Evolutionary conservation across 1,284 basidiomycete species (phyloP).

Genomic region (Melanopsichium pennsylvanicum): DNA sequence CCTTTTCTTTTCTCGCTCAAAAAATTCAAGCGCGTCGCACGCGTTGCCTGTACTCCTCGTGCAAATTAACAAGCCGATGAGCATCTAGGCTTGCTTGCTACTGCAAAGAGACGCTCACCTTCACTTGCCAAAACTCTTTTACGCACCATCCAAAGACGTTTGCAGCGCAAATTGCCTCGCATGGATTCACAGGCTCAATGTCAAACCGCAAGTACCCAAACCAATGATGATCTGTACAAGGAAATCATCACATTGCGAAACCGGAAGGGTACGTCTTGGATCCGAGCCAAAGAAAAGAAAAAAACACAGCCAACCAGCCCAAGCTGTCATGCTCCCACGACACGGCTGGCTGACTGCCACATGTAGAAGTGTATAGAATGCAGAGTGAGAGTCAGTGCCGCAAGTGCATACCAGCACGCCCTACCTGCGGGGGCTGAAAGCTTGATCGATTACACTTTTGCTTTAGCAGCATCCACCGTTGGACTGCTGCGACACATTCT

Average conservation of each 20-base stretch:
- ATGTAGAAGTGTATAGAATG: neutral
- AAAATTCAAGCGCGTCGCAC: neutral
- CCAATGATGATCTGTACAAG: conserved; percentile 17
- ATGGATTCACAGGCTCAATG: neutral
- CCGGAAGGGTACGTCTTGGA: conserved; percentile 4
- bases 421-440: too few species aligned
- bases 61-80: too few species aligned
- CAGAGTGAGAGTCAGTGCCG: neutral
- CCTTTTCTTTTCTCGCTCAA: neutral
- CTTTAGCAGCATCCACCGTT: conserved; percentile 62
- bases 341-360: too few species aligned
- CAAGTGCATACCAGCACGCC: conserved; percentile 3
- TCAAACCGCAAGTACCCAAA: neutral
- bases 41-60: neutral
- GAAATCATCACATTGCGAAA: conserved; percentile 19
- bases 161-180: too few species aligned
- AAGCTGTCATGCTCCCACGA: neutral
- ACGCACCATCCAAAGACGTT: too few species aligned
- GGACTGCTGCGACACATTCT: conserved; percentile 57
- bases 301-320: neutral
- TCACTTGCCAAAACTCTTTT: too few species aligned
- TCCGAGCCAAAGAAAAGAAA: neutral
- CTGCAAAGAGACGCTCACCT: too few species aligned
- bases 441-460: too few species aligned
- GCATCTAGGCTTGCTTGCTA: too few species aligned